Evolutionary conservation across 2,329 filamentous ascomycete species (phyloP).

Genomic region (Leptographium procerum): DNA sequence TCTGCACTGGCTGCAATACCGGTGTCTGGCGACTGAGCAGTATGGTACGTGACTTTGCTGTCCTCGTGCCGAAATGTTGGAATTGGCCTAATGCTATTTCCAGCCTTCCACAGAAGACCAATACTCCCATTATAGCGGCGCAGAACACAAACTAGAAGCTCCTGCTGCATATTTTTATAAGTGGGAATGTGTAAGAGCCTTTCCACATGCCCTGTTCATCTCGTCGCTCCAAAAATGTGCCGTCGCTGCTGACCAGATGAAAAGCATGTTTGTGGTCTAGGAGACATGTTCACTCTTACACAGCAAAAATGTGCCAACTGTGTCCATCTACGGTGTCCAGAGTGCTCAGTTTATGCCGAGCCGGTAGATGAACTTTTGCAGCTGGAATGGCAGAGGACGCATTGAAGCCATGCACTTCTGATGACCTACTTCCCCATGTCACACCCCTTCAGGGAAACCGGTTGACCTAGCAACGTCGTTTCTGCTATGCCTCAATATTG

Average conservation of each 20-base stretch:
- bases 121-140: not conserved
- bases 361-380: not conserved
- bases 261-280: slow-evolving; percentile 11
- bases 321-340: slow-evolving; percentile 11
- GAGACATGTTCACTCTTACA: slow-evolving; percentile 9
- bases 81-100: not conserved
- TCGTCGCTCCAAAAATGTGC: not conserved
- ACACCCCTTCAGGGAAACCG: too few relatives aligned
- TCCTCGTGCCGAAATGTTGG: not conserved
- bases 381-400: not conserved
- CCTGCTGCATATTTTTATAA: not conserved
- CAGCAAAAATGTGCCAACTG: slow-evolving; percentile 10
- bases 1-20: not conserved
- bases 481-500: too few relatives aligned
- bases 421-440: too few relatives aligned
- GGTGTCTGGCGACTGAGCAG: not conserved
- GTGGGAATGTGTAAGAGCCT: slow-evolving; percentile 7
- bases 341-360: slow-evolving; percentile 5
- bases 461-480: too few relatives aligned
- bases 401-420: not conserved
- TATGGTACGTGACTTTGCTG: not conserved
- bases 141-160: not conserved
- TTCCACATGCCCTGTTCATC: not conserved
- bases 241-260: not conserved
- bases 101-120: not conserved